Conservation (phyloP, 1,284 basidiomycete species). For the Malassezia pachydermatis region DNA sequence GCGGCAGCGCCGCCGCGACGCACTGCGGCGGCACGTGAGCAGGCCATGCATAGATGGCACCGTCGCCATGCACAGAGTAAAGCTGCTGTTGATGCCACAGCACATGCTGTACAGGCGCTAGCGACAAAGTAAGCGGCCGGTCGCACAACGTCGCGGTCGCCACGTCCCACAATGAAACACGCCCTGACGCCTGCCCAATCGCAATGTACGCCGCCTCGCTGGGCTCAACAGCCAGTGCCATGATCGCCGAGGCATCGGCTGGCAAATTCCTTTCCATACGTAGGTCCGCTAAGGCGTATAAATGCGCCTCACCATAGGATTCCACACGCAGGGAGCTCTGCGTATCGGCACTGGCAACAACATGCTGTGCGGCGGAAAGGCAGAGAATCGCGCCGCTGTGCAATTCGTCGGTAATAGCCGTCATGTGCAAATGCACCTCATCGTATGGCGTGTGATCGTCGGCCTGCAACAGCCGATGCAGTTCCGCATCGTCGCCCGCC, state of each 20-base stretch:
- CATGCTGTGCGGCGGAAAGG: slow-evolving; percentile 60
- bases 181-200: slow-evolving; percentile 58
- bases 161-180: slow-evolving; percentile 50
- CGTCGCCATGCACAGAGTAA: slow-evolving; percentile 12
- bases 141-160: not conserved
- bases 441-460: slow-evolving; percentile 44
- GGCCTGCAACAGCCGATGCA: slow-evolving; percentile 1
- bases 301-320: slow-evolving; percentile 5
- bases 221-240: slow-evolving; percentile 6
- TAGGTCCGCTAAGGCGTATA: not conserved
- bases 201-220: slow-evolving; percentile 52
- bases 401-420: slow-evolving; percentile 60
- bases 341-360: slow-evolving; percentile 65
- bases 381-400: slow-evolving; percentile 72
- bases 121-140: not conserved
- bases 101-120: slow-evolving; percentile 9
- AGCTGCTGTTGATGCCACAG: not conserved
- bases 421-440: slow-evolving; percentile 53
- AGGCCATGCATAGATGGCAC: slow-evolving; percentile 1
- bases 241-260: slow-evolving; percentile 2
- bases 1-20: not conserved
- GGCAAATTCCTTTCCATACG: slow-evolving; percentile 3
- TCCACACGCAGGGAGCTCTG: slow-evolving; percentile 49
- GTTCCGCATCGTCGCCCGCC: slow-evolving; percentile 5
- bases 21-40: not conserved